A percentile compares a stretch with the other conserved stretches of the same genome.
Evolutionary conservation across 495 filamentous ascomycete genomes (phyloP).

Genomic region (Aspergillus panamensis): DNA sequence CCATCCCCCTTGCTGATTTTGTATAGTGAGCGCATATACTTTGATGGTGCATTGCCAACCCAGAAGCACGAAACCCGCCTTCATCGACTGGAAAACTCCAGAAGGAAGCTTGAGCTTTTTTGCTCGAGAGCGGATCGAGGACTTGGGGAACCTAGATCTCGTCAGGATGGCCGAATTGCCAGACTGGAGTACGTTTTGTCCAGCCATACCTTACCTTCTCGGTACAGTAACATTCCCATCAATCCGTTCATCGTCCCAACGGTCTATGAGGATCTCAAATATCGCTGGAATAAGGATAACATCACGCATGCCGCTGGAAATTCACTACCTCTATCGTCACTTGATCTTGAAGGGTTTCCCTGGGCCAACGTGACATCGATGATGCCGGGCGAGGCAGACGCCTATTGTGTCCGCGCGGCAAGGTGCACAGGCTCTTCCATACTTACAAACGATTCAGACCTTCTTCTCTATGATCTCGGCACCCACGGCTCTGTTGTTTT

Average conservation of each 20-base stretch:
- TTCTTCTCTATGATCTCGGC: constrained; percentile 67
- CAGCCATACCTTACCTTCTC: constrained; percentile 24
- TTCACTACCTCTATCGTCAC: constrained; percentile 4
- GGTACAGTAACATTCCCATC: constrained; percentile 42
- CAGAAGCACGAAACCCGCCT: constrained; percentile 53
- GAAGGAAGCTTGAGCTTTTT: constrained; percentile 39
- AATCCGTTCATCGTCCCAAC: constrained; percentile 65
- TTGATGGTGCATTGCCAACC: constrained; percentile 70
- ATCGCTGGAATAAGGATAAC: constrained; percentile 31
- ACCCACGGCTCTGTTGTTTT: constrained; percentile 54
- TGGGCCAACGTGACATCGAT: constrained; percentile 53
- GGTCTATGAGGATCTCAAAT: constrained; percentile 58
- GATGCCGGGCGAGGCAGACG: constrained; percentile 69
- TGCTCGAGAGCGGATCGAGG: constrained; percentile 19
- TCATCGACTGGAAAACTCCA: constrained; percentile 45
- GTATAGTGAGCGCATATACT: constrained; percentile 57
- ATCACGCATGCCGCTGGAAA: constrained; percentile 20
- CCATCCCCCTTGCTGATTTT: constrained; percentile 5
- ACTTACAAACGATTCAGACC: constrained; percentile 70
- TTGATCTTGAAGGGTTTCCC: constrained; percentile 22
- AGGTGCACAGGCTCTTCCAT: constrained; percentile 48
- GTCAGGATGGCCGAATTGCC: constrained; percentile 7
- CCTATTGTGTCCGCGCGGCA: constrained; percentile 58
- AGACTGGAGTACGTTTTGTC: constrained; percentile 26
- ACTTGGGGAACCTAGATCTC: neutral